Evolutionary conservation across 2,329 filamentous ascomycete species (phyloP).

Genomic region (Magnaporthales sp.): DNA sequence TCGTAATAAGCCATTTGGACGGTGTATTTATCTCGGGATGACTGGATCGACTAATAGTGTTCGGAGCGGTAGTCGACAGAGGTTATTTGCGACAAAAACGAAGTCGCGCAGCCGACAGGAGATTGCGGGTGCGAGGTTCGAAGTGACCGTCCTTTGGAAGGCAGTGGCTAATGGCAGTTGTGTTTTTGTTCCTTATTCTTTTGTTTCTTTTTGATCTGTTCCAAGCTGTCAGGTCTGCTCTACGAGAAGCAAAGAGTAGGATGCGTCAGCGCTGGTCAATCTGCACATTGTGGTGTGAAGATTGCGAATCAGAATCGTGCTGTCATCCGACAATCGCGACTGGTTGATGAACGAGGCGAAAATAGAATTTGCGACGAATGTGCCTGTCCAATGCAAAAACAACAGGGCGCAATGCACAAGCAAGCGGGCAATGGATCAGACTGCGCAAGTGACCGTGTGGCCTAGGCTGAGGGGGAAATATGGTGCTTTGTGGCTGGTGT

Average conservation of each 20-base stretch:
- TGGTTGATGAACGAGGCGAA: neutral
- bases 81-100: neutral
- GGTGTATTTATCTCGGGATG: neutral
- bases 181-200: neutral
- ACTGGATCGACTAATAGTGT: neutral
- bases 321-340: neutral
- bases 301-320: neutral
- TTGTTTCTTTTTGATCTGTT: neutral
- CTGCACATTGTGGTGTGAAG: neutral
- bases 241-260: neutral
- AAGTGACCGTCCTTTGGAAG: neutral
- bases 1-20: slow-evolving; percentile 21
- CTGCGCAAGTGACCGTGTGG: neutral
- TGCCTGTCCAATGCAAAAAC: neutral
- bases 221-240: neutral
- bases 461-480: neutral
- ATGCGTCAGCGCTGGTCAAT: neutral
- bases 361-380: neutral
- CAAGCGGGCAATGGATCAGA: neutral
- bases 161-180: neutral
- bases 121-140: neutral
- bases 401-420: neutral
- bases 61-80: neutral
- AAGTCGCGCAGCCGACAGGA: neutral
- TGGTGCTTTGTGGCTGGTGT: neutral